These are phyloP conservation scores for Datura wrightii DNA, from an alignment of 257 asterid species.

Conservation along the genomic window DNA sequence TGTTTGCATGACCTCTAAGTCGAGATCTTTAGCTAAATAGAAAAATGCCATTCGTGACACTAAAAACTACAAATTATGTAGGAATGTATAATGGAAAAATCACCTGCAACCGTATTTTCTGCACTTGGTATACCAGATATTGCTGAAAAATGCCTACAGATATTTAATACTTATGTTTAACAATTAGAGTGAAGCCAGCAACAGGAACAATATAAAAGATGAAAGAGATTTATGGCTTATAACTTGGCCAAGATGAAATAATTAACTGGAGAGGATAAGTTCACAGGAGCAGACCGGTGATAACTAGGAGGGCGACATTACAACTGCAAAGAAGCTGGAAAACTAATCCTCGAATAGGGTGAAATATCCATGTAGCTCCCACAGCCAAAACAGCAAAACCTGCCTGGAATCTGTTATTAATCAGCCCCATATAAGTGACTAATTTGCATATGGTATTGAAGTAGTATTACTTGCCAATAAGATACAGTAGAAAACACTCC, in stretches of 20 bases:
- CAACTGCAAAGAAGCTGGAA: constrained; percentile 82
- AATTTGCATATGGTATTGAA: constrained; percentile 1
- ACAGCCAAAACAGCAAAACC: constrained; percentile 91
- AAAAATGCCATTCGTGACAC: not conserved
- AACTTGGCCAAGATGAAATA: constrained; percentile 29
- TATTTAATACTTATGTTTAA: not conserved
- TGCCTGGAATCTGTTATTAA: constrained; percentile 68
- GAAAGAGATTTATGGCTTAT: not conserved
- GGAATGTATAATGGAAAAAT: constrained; percentile 34
- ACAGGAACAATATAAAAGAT: constrained; percentile 22
- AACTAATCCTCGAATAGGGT: constrained; percentile 52
- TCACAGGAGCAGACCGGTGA: constrained; percentile 58
- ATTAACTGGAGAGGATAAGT: constrained; percentile 31
- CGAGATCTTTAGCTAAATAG: not conserved
- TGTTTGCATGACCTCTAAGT: not conserved
- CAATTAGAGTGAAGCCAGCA: constrained; percentile 14
- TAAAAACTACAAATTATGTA: constrained; percentile 22
- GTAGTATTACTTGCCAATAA: constrained; percentile 72
- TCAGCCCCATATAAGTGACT: constrained; percentile 41
- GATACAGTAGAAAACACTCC: constrained; percentile 80
- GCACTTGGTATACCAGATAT: constrained; percentile 90
- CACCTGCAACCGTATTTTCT: constrained; percentile 94
- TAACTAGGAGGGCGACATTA: constrained; percentile 71
- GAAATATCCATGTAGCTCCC: constrained; percentile 81
- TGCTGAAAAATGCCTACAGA: constrained; percentile 83